Base-by-base conservation (phyloP, 2,329 filamentous ascomycete genomes). In the Colletotrichum tanaceti region DNA sequence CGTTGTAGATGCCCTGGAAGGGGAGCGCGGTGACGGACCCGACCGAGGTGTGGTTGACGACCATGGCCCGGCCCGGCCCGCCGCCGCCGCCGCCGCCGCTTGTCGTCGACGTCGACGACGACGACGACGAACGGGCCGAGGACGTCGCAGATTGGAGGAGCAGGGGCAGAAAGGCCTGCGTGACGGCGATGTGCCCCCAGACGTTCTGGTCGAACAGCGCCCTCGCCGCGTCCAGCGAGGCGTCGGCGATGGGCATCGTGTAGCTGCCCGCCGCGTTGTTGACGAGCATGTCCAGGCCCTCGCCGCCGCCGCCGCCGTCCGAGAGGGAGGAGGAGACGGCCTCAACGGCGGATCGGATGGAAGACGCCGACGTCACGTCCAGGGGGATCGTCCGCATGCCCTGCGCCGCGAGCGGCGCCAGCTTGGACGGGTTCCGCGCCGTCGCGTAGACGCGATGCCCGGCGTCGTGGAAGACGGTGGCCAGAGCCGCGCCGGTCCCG, bases 371-470 rank as follows among this genome's bases (percentile, higher is more conserved):
- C 2, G 75, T 75, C 3, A 81, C 77, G 47, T 81, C 79, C 1
- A 81, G 72, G 1, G 71, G 44, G 13, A 81, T 68, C 0, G 65
- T 65, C 6, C 39, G 11, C 9, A 72, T 67, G 7, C 74, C 73
- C 6, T 77, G 63, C 16, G 67, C 73, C 18, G 73, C 68, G n/a
- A 73, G 66, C 2, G 72, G 68, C 3, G 69, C 60, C 14, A 77
- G 70, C 46, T 77, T 76, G 53, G 73, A 70, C 7, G 73, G 68
- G 39, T 73, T 70, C 2, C 78, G 73, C 2, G 75, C 75, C 2
- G 79, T 78, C 7, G 77, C 77, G 57, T 78, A 76, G 50, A 80
- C 77, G 39, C 74, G 74, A 43, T 75, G 75, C 11, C 76, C 77
- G 0, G 63, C 68, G 2, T 68, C 20, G 32, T 70, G 63, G 16